Evolutionary conservation across 495 filamentous ascomycete genomes (phyloP).

Genomic region (Aspergillus sclerotioniger): DNA sequence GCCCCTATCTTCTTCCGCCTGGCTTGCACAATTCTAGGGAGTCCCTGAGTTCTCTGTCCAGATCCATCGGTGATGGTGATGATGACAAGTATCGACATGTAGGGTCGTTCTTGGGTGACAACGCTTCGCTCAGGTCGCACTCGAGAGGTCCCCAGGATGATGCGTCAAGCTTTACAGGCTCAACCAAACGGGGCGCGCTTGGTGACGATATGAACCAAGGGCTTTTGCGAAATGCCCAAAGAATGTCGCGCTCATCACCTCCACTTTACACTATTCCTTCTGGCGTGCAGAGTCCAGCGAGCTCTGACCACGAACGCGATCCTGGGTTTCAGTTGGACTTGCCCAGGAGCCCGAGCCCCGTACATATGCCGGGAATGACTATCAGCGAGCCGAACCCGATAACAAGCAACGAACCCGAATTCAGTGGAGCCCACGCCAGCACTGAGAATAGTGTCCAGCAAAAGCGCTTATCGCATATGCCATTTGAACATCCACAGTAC

Average conservation of each 20-base stretch:
- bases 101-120: conserved; percentile 57
- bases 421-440: not conserved
- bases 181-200: conserved; percentile 37
- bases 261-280: conserved; percentile 36
- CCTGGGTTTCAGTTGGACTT: conserved; percentile 24
- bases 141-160: conserved; percentile 51
- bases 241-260: conserved; percentile 63
- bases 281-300: conserved; percentile 15
- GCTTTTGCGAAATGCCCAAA: conserved; percentile 60
- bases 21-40: conserved; percentile 74
- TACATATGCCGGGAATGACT: conserved; percentile 15
- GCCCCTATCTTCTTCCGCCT: conserved; percentile 86
- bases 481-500: not conserved
- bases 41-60: conserved; percentile 80
- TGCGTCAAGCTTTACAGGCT: conserved; percentile 62
- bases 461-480: not conserved
- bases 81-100: conserved; percentile 86
- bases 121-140: conserved; percentile 54
- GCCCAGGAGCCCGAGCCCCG: conserved; percentile 22
- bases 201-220: conserved; percentile 59
- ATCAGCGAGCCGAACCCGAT: conserved; percentile 8
- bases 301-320: conserved; percentile 12
- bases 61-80: conserved; percentile 57
- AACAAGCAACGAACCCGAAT: not conserved
- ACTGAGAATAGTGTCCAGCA: not conserved